Percentiles rank a stretch among this genome's conserved stretches.
phyloP scores from a whole-genome alignment of 164 flowering plant genomes.

The Stephania japonica region DNA sequence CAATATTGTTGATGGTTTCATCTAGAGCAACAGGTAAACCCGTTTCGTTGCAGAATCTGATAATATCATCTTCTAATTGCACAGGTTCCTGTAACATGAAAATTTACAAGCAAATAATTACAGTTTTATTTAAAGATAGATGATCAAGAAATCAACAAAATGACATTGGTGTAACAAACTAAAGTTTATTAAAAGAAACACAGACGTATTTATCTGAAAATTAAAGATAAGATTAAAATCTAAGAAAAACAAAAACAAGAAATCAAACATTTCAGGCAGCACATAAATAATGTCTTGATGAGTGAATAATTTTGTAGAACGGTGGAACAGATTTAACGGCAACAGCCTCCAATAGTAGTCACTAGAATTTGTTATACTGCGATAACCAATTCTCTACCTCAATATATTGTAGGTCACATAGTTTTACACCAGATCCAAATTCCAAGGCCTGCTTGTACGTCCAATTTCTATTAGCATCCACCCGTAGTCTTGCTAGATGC shows the following conservation, averaged over 20 bases:
- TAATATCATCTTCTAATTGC: slow-evolving; percentile 57
- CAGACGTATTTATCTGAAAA: background rate
- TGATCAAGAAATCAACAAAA: background rate
- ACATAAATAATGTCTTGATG: background rate
- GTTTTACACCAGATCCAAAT: slow-evolving; percentile 56
- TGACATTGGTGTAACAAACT: background rate
- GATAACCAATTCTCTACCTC: slow-evolving; percentile 46
- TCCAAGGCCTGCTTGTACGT: slow-evolving; percentile 62
- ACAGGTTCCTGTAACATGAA: slow-evolving; percentile 74
- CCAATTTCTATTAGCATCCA: slow-evolving; percentile 91
- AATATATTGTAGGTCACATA: slow-evolving; percentile 65
- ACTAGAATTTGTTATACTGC: background rate
- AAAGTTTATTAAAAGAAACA: background rate
- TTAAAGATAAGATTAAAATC: background rate
- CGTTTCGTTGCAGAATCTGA: slow-evolving; percentile 79
- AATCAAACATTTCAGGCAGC: background rate
- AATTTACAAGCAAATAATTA: background rate
- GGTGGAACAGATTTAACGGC: background rate
- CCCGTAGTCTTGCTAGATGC: slow-evolving; percentile 51
- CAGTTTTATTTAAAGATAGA: background rate
- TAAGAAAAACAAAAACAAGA: background rate
- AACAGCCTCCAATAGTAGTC: background rate
- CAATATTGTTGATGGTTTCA: slow-evolving; percentile 64
- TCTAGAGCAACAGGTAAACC: slow-evolving; percentile 88
- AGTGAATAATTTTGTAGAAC: background rate